Evolutionary conservation across 345 rosid genomes (phyloP).

Genomic region (Populus davidiana): DNA sequence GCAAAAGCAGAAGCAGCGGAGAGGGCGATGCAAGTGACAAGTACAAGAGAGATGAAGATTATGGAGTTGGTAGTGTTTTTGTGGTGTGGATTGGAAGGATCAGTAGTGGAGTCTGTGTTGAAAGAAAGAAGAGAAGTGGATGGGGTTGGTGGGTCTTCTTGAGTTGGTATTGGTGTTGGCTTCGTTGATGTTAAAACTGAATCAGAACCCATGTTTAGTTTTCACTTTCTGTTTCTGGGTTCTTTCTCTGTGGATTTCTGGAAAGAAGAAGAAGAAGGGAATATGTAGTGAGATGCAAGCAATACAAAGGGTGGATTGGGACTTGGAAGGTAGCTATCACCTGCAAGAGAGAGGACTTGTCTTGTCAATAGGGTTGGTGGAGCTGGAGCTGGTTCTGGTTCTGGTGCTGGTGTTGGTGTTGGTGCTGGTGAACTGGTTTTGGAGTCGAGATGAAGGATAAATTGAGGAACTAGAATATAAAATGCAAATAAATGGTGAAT

Average conservation of each 20-base stretch:
- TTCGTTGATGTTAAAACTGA: constrained; percentile 33
- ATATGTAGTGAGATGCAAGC: background rate
- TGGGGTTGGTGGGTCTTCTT: constrained; percentile 41
- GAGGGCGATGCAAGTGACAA: constrained; percentile 57
- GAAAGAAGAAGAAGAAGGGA: background rate
- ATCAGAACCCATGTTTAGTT: constrained; percentile 42
- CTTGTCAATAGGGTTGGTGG: no score
- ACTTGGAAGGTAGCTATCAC: background rate
- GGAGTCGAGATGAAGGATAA: no score
- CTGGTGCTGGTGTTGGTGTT: no score
- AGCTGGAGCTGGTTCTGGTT: no score
- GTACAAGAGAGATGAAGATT: constrained; percentile 50
- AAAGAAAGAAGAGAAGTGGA: constrained; percentile 61
- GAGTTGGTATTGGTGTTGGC: constrained; percentile 25
- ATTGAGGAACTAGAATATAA: no score
- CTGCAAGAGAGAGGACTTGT: background rate
- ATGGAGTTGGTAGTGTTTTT: constrained; percentile 32
- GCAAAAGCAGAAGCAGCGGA: constrained; percentile 75
- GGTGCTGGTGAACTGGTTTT: no score
- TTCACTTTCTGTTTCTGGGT: background rate
- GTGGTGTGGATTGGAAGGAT: constrained; percentile 18
- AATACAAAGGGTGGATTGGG: background rate
- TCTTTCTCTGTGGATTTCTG: background rate
- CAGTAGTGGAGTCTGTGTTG: constrained; percentile 35
- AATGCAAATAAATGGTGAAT: no score